Base-by-base conservation (phyloP, 2,329 filamentous ascomycete species). In the Lachnum nothofagi region DNA sequence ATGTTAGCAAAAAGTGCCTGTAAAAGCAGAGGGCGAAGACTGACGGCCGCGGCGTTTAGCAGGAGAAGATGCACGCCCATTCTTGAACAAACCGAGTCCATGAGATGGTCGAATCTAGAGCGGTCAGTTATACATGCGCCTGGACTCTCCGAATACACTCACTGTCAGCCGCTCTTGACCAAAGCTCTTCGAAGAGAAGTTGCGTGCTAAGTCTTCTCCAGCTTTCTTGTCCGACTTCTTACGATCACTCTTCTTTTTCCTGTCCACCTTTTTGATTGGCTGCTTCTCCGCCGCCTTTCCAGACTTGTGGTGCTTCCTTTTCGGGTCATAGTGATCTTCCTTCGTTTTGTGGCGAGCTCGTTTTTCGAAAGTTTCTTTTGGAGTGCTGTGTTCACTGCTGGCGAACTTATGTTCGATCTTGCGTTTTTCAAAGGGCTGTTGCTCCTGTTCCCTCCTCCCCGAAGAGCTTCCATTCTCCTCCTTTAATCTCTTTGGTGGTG, bases 181-280 rank as follows among this genome's bases (percentile, higher is more conserved):
- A 35, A 85, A 72, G 44, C 74, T 75, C 3, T 72, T 63, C 1
- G 81, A 82, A 10, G 67, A 67, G 53, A 85, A 86, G 17, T 75
- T 75, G 5, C 71, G 64, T 64, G 82, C 75, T 6, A 83, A 68
- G 34, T 76, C 72, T 45, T 70, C 70, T 12, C 61, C 55, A 9
- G 54, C 53, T 48, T 54, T 61, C 35, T 53, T 63, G 23, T 49
- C 51, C 20, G 51, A 45, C 46, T 55, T 63, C 25, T 42, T 46
- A 6, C 39, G 46, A 20, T 59, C 54, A 7, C 51, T 58, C n/a
- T 64, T 63, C 27, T 63, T 67, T 27, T 59, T 60, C 20, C 55
- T 46, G 24, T 29, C 39, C 12, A 17, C 43, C 6, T 14, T 10
- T n/a, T 27, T n/a, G n/a, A n/a, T n/a, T n/a, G n/a, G n/a, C n/a